Conservation (phyloP, 495 filamentous ascomycete species). For the Letharia columbiana region DNA sequence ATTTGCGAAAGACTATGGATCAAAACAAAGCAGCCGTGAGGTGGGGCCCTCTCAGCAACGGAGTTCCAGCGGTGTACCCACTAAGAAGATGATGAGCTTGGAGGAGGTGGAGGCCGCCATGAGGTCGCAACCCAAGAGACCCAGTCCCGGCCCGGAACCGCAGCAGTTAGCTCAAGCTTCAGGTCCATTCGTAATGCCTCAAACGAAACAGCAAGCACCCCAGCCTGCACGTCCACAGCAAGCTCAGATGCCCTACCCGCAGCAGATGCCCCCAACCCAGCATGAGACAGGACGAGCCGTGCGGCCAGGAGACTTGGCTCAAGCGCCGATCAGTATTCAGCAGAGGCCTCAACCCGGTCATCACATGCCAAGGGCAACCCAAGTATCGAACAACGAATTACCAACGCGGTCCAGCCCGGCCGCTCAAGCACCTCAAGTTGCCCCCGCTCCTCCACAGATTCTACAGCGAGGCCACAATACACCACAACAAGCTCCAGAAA, state of each 20-base stretch:
- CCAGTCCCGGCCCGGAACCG: slow-evolving; percentile 24
- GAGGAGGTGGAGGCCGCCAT: slow-evolving; percentile 97
- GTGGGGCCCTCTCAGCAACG: slow-evolving; percentile 19
- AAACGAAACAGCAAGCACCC: slow-evolving; percentile 22
- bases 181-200: slow-evolving; percentile 9
- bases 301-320: not conserved
- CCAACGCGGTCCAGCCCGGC: slow-evolving; percentile 35
- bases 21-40: slow-evolving; percentile 24
- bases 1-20: slow-evolving; percentile 31
- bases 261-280: not conserved
- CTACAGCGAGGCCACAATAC: slow-evolving; percentile 36
- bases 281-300: not conserved
- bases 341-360: slow-evolving; percentile 14
- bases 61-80: slow-evolving; percentile 28
- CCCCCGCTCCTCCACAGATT: slow-evolving; percentile 19
- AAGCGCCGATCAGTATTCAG: slow-evolving; percentile 11
- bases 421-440: slow-evolving; percentile 9
- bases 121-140: slow-evolving; percentile 56
- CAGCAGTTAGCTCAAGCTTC: slow-evolving; percentile 31
- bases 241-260: not conserved
- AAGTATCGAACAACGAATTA: slow-evolving; percentile 31
- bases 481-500: slow-evolving; percentile 27
- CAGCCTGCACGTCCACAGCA: slow-evolving; percentile 4
- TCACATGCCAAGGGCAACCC: slow-evolving; percentile 10
- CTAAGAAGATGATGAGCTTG: slow-evolving; percentile 87